Conservation (phyloP, 805 yeast genomes). For the Candida mattraensis region DNA sequence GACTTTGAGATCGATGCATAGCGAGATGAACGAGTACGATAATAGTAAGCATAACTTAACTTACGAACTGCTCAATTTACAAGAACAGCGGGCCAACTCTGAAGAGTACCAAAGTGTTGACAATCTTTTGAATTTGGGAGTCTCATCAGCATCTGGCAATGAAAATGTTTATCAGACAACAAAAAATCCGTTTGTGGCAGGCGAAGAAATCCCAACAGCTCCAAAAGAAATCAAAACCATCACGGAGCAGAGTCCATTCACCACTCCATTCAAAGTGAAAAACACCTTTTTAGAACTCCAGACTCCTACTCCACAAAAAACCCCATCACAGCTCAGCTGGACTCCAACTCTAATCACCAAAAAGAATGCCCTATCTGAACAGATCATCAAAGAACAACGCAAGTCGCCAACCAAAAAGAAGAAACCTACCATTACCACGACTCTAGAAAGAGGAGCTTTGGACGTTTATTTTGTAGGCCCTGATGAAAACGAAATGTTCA, state of each 20-base stretch:
- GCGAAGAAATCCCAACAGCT: slow-evolving; percentile 8
- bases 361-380: slow-evolving; percentile 30
- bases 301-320: slow-evolving; percentile 32
- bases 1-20: slow-evolving; percentile 22
- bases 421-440: slow-evolving; percentile 55
- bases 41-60: too few species aligned
- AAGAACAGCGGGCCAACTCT: too few species aligned
- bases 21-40: too few species aligned
- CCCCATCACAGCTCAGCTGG: slow-evolving; percentile 33
- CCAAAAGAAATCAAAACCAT: neutral
- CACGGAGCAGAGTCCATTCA: slow-evolving; percentile 3
- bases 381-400: slow-evolving; percentile 37
- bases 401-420: slow-evolving; percentile 48
- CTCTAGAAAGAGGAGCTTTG: slow-evolving; percentile 85
- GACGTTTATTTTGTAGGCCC: slow-evolving; percentile 85
- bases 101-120: too few species aligned
- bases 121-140: too few species aligned
- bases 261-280: slow-evolving; percentile 31
- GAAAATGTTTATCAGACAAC: too few species aligned
- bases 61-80: too few species aligned
- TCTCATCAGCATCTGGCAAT: too few species aligned
- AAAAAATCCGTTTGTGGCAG: too few species aligned
- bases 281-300: slow-evolving; percentile 22
- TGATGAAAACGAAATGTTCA: slow-evolving; percentile 64
- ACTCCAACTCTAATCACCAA: slow-evolving; percentile 36